phyloP scores from a whole-genome alignment of 225 moss, liverwort and hornwort species.

The Polytrichum commune region DNA sequence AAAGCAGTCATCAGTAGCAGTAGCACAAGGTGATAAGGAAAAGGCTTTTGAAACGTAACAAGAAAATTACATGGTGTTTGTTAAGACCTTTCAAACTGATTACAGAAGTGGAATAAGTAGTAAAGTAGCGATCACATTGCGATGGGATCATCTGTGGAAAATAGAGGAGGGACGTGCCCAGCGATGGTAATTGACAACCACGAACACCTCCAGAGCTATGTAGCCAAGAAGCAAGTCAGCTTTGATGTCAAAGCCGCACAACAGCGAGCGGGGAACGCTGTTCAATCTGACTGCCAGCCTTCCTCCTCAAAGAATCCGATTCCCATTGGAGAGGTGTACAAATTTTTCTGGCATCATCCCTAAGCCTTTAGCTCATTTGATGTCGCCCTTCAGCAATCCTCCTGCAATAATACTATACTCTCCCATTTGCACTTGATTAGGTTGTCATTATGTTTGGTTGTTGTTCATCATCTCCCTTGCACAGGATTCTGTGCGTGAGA shows the following conservation, averaged over 20 bases:
- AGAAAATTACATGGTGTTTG: no score
- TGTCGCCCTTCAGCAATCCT: neutral
- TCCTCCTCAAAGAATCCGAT: constrained; percentile 15
- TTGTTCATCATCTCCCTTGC: constrained; percentile 12
- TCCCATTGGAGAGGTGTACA: constrained; percentile 23
- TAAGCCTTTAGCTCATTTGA: neutral
- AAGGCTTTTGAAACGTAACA: no score
- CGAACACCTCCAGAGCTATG: constrained; percentile 40
- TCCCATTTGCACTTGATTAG: neutral
- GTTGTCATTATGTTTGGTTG: neutral
- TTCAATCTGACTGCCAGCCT: constrained; percentile 18
- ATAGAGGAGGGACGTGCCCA: neutral
- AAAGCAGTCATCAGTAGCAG: no score
- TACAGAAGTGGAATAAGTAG: no score
- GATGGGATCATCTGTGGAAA: neutral
- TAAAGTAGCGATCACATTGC: neutral
- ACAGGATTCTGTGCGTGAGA: constrained; percentile 3
- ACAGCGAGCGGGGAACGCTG: constrained; percentile 29
- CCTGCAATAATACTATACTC: neutral
- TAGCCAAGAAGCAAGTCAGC: constrained; percentile 39
- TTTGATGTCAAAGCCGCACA: constrained; percentile 44
- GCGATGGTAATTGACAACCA: constrained; percentile 11
- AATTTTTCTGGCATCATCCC: neutral
- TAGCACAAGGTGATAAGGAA: no score
- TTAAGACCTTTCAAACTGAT: no score